Base-by-base conservation (phyloP, 495 filamentous ascomycete species). In the Hypoxylon fuscum region DNA sequence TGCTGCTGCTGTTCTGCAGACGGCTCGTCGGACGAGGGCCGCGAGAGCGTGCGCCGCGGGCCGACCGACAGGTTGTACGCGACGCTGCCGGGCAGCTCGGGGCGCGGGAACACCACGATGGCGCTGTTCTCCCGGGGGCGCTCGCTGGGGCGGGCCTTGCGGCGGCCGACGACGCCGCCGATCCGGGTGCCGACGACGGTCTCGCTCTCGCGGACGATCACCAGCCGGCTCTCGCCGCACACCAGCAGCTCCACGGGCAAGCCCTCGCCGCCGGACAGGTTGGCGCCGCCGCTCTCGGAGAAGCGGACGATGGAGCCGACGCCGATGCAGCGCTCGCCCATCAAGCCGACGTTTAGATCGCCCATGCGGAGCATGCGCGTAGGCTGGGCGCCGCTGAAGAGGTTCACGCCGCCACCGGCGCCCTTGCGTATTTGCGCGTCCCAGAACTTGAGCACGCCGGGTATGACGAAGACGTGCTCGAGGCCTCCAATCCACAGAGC, bases 371-470 rank as follows among this genome's bases (percentile, higher is more conserved):
- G 62, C 72, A 81, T 81, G 3, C 80, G 69, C 2, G 78, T 76
- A 2, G 77, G 78, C 27, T 78, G 76, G 5, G 73, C 64, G 31
- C 79, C 79, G 38, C 74, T 79, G 67, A 84, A 87, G 8, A 83
- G 74, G 54, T 82, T 90, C 49, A 86, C 86, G 7, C 81, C 83
- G 6, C 85, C 77, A 43, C 81, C 83, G n/a, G 78, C 78, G 11
- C 83, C 80, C 50, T 83, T 86, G 7, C 85, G 83, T n/a, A 78
- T 67, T 38, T 83, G 78, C 1, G 81, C 78, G 21, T 81, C 76
- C 89, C 88, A 92, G 69, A 90, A 84, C 9, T 84, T 84, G 2
- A 85, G 69, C 22, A 92, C 74, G 25, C 83, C 85, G 2, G 89
- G 84, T 38, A 92, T 88, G 5, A 85, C 75, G 10, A 73, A 77